A percentile compares a stretch with the other conserved stretches of the same genome.
These are phyloP conservation scores for Ustilago crameri DNA, from an alignment of 1,284 basidiomycete species.

Conservation along the genomic window DNA sequence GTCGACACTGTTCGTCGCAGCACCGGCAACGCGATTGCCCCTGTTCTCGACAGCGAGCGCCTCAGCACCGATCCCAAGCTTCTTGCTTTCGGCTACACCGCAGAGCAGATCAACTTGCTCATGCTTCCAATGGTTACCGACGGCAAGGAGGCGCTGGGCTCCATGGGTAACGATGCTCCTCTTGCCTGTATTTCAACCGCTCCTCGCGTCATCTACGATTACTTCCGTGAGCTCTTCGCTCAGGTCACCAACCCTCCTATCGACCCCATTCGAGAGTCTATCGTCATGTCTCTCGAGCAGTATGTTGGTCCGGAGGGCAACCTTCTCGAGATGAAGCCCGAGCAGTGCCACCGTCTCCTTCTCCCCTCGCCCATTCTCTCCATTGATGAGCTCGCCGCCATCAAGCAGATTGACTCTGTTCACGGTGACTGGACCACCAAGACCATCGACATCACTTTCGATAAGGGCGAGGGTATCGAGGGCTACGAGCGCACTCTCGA, in stretches of 20 bases:
- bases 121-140: conserved; percentile 66
- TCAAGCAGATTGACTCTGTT: conserved; percentile 59
- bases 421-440: conserved; percentile 58
- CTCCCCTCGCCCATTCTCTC: conserved; percentile 60
- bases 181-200: conserved; percentile 63
- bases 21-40: conserved; percentile 48
- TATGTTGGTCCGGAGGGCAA: conserved; percentile 67
- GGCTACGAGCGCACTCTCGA: conserved; percentile 63
- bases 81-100: conserved; percentile 64
- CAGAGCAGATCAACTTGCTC: conserved; percentile 63
- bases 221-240: conserved; percentile 67
- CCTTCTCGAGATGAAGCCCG: conserved; percentile 62
- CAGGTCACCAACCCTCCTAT: conserved; percentile 68
- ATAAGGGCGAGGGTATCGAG: conserved; percentile 57
- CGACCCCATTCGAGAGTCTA: conserved; percentile 65
- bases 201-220: conserved; percentile 65
- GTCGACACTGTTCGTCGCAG: conserved; percentile 53
- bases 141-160: conserved; percentile 65
- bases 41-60: conserved; percentile 53
- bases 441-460: conserved; percentile 65
- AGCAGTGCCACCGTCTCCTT: conserved; percentile 63
- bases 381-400: conserved; percentile 62
- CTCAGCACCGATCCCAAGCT: conserved; percentile 65
- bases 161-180: conserved; percentile 66
- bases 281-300: conserved; percentile 67